Conservation (phyloP, 176 grass and related monocot species). For the Ensete ventricosum region DNA sequence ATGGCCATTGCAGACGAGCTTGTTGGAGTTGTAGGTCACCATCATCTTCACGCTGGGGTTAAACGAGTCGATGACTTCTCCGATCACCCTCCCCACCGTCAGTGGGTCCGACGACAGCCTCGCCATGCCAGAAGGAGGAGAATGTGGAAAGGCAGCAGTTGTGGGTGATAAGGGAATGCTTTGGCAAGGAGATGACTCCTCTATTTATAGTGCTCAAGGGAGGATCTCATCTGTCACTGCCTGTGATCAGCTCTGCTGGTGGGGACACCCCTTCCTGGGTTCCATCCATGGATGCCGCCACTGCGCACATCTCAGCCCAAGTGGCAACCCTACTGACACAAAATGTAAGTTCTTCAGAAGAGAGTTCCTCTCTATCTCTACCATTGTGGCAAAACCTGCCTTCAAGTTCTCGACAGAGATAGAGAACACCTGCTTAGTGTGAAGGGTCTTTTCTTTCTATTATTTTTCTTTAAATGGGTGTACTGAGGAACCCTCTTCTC, state of each 20-base stretch:
- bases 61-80: constrained; percentile 83
- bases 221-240: background rate
- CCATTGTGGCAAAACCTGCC: too few species aligned
- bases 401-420: too few species aligned
- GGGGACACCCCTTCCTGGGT: too few species aligned
- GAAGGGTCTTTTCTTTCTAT: too few species aligned
- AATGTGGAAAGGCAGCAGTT: too few species aligned
- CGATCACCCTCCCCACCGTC: constrained; percentile 73
- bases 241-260: background rate
- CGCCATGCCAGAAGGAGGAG: constrained; percentile 29
- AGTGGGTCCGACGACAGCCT: constrained; percentile 59
- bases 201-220: background rate
- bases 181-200: background rate
- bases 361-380: too few species aligned
- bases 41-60: constrained; percentile 64
- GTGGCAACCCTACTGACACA: background rate
- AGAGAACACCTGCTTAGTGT: too few species aligned
- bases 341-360: too few species aligned
- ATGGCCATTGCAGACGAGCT: constrained; percentile 75
- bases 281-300: background rate
- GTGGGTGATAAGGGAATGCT: too few species aligned
- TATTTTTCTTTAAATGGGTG: too few species aligned
- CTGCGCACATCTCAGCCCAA: background rate
- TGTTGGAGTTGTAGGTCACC: constrained; percentile 67
- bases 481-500: too few species aligned